Percentiles rank a stretch among this genome's conserved stretches.
phyloP scores from a whole-genome alignment of 805 yeast genomes.

The Starmera dryadoides region DNA sequence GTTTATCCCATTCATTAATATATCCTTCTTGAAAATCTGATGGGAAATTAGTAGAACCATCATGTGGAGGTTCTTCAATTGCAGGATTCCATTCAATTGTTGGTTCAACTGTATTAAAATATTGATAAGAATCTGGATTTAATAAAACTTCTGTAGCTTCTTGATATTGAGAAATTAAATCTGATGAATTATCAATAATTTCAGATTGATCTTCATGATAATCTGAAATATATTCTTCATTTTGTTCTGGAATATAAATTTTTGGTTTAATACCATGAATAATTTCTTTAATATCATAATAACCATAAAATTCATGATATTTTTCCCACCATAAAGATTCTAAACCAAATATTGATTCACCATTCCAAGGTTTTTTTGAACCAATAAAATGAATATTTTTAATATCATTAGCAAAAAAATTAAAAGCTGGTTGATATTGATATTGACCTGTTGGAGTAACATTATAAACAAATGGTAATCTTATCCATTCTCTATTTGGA shows the following conservation, averaged over 20 bases:
- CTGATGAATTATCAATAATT: not conserved
- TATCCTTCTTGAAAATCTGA: conserved; percentile 6
- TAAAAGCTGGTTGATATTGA: conserved; percentile 67
- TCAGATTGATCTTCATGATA: not conserved
- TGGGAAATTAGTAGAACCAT: conserved; percentile 20
- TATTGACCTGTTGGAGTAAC: conserved; percentile 68
- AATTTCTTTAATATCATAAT: conserved; percentile 7
- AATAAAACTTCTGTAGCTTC: conserved; percentile 7
- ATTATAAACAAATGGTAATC: conserved; percentile 75
- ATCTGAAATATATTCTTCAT: not conserved
- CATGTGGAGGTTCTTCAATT: conserved; percentile 32
- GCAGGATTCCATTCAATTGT: conserved; percentile 36
- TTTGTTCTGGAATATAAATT: conserved; percentile 7
- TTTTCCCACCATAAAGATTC: conserved; percentile 18
- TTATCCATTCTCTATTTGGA: conserved; percentile 47
- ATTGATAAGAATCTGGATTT: conserved; percentile 16
- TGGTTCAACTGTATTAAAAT: conserved; percentile 12
- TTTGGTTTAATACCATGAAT: conserved; percentile 19
- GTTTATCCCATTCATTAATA: conserved; percentile 13
- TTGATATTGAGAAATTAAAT: not conserved
- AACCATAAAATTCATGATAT: conserved; percentile 15
- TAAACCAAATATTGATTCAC: conserved; percentile 6
- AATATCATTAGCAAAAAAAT: conserved; percentile 37
- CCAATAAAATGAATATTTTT: conserved; percentile 63
- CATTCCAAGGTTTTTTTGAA: conserved; percentile 45